Evolutionary conservation across 2,329 filamentous ascomycete genomes (phyloP).

Genomic region (Diaporthe sp.): DNA sequence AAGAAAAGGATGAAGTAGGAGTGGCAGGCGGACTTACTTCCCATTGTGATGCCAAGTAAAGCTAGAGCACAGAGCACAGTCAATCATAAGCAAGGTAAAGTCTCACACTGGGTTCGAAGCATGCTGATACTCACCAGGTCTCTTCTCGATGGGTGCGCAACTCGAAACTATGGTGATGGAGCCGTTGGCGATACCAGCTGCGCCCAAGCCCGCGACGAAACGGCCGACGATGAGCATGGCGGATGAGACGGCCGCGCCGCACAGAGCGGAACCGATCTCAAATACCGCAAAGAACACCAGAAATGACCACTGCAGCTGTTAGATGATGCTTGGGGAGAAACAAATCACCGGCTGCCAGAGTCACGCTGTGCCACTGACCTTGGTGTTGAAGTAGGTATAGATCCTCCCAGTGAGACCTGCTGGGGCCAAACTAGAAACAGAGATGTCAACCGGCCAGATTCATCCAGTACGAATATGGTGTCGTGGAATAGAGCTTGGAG

Average conservation of each 20-base stretch:
- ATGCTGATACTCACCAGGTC: conserved; percentile 46
- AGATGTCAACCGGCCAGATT: neutral
- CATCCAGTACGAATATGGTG: neutral
- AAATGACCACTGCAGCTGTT: conserved; percentile 51
- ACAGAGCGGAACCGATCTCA: conserved; percentile 68
- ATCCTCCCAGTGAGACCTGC: conserved; percentile 66
- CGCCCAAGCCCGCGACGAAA: conserved; percentile 65
- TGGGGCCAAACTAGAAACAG: conserved; percentile 56
- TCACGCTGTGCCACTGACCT: conserved; percentile 41
- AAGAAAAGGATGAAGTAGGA: too few relatives aligned
- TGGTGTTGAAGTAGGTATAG: conserved; percentile 56
- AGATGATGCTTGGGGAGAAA: neutral
- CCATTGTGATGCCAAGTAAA: conserved; percentile 41
- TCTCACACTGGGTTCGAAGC: neutral
- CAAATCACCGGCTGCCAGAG: neutral
- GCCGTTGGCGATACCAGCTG: conserved; percentile 65
- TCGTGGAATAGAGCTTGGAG: conserved; percentile 29
- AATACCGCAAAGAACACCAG: conserved; percentile 62
- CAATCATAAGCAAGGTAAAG: conserved; percentile 29
- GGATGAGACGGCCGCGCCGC: conserved; percentile 61
- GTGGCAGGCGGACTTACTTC: neutral
- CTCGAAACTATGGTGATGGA: conserved; percentile 63
- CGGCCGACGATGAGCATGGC: conserved; percentile 67
- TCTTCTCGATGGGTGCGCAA: conserved; percentile 53
- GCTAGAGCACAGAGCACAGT: conserved; percentile 35